Evolutionary conservation across 495 filamentous ascomycete genomes (phyloP).

Genomic region (Mycothermus thermophilus): DNA sequence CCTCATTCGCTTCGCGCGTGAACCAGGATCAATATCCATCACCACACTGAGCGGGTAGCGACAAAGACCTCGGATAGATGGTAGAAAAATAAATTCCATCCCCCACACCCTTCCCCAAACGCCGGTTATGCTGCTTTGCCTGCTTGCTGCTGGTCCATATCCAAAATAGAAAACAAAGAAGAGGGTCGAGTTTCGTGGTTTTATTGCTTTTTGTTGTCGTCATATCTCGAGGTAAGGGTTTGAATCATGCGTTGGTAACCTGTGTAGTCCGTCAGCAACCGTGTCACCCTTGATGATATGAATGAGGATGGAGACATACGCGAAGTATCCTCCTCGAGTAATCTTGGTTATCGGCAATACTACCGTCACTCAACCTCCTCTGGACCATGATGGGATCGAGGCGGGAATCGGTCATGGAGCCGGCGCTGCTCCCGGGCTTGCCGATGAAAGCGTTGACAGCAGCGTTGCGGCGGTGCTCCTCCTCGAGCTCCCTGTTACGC

Average conservation of each 20-base stretch:
- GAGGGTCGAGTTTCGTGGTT: slow-evolving; percentile 32
- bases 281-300: neutral
- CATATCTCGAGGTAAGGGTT: slow-evolving; percentile 20
- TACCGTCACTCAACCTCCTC: slow-evolving; percentile 84
- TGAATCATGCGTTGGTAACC: slow-evolving; percentile 44
- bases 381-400: slow-evolving; percentile 83
- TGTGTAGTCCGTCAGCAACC: slow-evolving; percentile 20
- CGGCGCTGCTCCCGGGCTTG: slow-evolving; percentile 44
- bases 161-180: slow-evolving; percentile 35
- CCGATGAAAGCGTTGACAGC: slow-evolving; percentile 54
- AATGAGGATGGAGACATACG: slow-evolving; percentile 39
- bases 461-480: slow-evolving; percentile 64
- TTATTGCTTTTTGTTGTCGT: slow-evolving; percentile 22
- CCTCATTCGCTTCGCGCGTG: too few relatives aligned
- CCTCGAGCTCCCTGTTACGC: slow-evolving; percentile 58
- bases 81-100: too few relatives aligned
- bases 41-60: too few relatives aligned
- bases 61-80: too few relatives aligned
- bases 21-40: too few relatives aligned
- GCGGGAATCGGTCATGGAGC: slow-evolving; percentile 63
- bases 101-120: slow-evolving; percentile 24
- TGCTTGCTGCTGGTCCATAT: too few relatives aligned
- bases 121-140: slow-evolving; percentile 41
- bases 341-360: slow-evolving; percentile 95
- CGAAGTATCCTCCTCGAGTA: slow-evolving; percentile 92